phyloP scores from a whole-genome alignment of 1,284 basidiomycete genomes.

The Xerocomus minutiporus region DNA sequence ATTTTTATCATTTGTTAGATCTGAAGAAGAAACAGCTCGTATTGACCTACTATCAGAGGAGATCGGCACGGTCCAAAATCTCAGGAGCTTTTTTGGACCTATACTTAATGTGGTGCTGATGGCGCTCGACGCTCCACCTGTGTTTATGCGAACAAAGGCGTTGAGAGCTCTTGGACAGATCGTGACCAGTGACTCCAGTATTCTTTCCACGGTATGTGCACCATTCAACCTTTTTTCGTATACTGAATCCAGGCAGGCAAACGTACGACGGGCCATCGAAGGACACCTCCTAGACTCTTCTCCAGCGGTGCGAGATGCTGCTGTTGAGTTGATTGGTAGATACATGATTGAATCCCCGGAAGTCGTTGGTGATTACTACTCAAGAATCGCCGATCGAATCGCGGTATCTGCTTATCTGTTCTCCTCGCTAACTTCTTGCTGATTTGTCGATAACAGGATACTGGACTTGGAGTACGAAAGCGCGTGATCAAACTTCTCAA shows the following conservation, averaged over 20 bases:
- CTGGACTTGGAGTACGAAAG: conserved; percentile 88
- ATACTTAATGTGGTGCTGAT: conserved; percentile 74
- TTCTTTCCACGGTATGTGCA: conserved; percentile 59
- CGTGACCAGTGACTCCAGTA: conserved; percentile 80
- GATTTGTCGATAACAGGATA: conserved; percentile 55
- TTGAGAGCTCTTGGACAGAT: conserved; percentile 82
- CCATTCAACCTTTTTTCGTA: background rate
- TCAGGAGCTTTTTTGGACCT: conserved; percentile 75
- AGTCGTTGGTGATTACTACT: conserved; percentile 82
- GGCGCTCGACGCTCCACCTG: conserved; percentile 75
- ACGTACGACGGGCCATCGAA: conserved; percentile 81
- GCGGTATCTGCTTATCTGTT: conserved; percentile 50
- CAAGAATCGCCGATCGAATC: conserved; percentile 81
- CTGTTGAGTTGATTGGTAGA: conserved; percentile 92
- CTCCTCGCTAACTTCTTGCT: background rate
- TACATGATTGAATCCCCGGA: conserved; percentile 87
- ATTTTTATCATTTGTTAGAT: conserved; percentile 36
- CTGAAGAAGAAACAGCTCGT: conserved; percentile 60
- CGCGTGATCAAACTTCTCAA: conserved; percentile 92
- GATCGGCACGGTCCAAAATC: conserved; percentile 67
- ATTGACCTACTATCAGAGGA: conserved; percentile 70
- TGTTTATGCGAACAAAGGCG: conserved; percentile 89
- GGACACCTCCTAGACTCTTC: conserved; percentile 86
- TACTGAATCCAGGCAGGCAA: conserved; percentile 42
- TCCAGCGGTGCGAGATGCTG: conserved; percentile 90